A percentile compares a stretch with the other conserved stretches of the same genome.
Evolutionary conservation across 208 protist genomes (phyloP).

Genomic region (Acanthamoeba healyi): DNA sequence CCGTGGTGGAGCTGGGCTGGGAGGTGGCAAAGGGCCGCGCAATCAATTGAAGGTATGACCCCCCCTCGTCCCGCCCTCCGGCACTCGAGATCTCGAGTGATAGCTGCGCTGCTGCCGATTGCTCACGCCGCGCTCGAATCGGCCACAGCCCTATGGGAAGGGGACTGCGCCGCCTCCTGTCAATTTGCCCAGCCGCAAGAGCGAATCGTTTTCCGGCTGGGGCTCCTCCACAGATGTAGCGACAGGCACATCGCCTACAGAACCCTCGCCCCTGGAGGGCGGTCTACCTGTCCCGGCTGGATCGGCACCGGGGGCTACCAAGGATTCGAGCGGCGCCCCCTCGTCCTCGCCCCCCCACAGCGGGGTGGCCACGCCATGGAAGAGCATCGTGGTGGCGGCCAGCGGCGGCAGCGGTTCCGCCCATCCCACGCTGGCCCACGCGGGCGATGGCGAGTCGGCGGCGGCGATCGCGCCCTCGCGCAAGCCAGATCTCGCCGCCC

Average conservation of each 20-base stretch:
- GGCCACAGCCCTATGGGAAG: not conserved
- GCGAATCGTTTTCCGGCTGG: not conserved
- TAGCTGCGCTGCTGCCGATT: not conserved
- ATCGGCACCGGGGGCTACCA: not conserved
- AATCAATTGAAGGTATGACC: not conserved
- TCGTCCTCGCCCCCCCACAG: not conserved
- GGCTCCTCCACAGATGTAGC: not conserved
- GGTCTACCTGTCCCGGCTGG: not conserved
- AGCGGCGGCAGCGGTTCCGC: not conserved
- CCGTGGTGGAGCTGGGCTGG: not conserved
- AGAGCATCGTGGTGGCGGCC: constrained; percentile 3
- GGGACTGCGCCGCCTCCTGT: constrained; percentile 31
- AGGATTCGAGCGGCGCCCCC: not conserved
- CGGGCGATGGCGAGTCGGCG: not conserved
- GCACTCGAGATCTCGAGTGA: too few relatives aligned
- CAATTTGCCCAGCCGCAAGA: constrained; percentile 44
- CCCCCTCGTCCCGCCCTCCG: too few relatives aligned
- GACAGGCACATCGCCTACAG: not conserved
- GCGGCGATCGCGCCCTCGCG: not conserved
- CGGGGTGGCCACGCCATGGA: not conserved
- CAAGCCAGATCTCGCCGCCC: not conserved
- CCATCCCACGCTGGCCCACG: not conserved
- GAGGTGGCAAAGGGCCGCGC: not conserved
- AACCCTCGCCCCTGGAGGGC: not conserved
- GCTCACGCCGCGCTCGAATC: not conserved